Percentiles rank a stretch among this genome's conserved stretches.
phyloP scores from a whole-genome alignment of 2,329 filamentous ascomycete species.

The Botryosphaeria dothidea region DNA sequence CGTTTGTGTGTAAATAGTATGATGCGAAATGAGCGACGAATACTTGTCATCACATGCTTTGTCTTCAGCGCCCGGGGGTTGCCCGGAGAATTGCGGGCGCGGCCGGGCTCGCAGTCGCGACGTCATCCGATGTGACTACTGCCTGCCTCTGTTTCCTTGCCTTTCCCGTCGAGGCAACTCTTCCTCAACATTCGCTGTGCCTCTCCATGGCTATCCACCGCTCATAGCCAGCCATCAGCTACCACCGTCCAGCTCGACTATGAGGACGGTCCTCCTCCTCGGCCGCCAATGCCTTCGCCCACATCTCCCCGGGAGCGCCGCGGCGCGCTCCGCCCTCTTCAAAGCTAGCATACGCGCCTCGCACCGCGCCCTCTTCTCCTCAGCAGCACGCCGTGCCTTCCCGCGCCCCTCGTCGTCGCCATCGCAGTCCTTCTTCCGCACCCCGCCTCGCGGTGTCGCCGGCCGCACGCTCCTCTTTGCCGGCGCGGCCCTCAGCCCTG shows the following conservation, averaged over 20 bases:
- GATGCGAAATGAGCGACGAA: too few relatives aligned
- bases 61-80: background rate
- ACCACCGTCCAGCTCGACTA: slow-evolving; percentile 30
- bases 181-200: background rate
- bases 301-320: slow-evolving; percentile 34
- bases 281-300: slow-evolving; percentile 53
- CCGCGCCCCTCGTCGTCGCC: background rate
- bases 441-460: background rate
- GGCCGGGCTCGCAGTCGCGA: background rate
- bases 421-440: slow-evolving; percentile 16
- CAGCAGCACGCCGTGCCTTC: slow-evolving; percentile 1
- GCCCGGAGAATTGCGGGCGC: slow-evolving; percentile 1
- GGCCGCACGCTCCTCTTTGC: slow-evolving; percentile 9
- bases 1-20: too few relatives aligned
- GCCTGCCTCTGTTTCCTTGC: background rate
- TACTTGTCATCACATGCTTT: too few relatives aligned
- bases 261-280: slow-evolving; percentile 52
- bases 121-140: slow-evolving; percentile 12
- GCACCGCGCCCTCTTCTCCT: background rate
- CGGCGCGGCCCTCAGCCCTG: slow-evolving; percentile 49
- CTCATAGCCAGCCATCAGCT: slow-evolving; percentile 11
- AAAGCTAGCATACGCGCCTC: background rate
- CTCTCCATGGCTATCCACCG: slow-evolving; percentile 13
- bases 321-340: slow-evolving; percentile 25
- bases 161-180: background rate